These are phyloP conservation scores for Globisporangium carolinianum DNA, from an alignment of 352 stramenopile genomes.

Conservation along the genomic window DNA sequence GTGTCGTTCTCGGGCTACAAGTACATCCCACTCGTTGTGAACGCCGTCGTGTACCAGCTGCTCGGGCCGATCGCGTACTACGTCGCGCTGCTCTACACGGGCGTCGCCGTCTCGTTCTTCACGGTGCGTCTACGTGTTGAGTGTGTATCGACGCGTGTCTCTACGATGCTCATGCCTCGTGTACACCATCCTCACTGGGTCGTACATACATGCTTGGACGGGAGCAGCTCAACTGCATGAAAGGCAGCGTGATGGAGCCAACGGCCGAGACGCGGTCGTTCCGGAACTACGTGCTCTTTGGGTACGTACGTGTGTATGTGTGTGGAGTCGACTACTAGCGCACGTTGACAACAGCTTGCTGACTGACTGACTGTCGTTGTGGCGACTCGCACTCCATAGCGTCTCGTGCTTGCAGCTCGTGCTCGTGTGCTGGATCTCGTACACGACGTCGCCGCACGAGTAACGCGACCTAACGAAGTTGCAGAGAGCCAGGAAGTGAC, in stretches of 20 bases:
- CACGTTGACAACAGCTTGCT: background rate
- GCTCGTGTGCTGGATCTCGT: constrained; percentile 81
- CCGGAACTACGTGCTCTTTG: constrained; percentile 83
- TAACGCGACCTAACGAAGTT: constrained; percentile 12
- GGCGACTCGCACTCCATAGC: constrained; percentile 17
- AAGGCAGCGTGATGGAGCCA: constrained; percentile 72
- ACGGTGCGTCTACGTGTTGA: constrained; percentile 56
- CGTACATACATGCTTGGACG: background rate
- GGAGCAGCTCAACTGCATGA: constrained; percentile 82
- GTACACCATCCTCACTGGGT: too few species aligned
- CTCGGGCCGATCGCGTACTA: constrained; percentile 89
- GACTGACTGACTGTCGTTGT: background rate
- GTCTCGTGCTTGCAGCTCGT: constrained; percentile 79
- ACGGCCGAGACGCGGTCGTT: constrained; percentile 68
- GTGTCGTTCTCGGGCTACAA: constrained; percentile 99
- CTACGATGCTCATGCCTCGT: too few species aligned
- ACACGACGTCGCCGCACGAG: constrained; percentile 65
- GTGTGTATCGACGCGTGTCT: too few species aligned
- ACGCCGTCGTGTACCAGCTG: constrained; percentile 88
- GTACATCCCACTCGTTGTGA: constrained; percentile 95
- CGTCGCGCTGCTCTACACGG: constrained; percentile 90
- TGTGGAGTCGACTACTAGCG: too few species aligned
- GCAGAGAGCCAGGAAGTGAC: too few species aligned
- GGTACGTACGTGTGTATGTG: constrained; percentile 25
- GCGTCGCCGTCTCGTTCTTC: constrained; percentile 91